phyloP scores from a whole-genome alignment of 768 basidiomycete genomes.

The Serpula lacrymans region DNA sequence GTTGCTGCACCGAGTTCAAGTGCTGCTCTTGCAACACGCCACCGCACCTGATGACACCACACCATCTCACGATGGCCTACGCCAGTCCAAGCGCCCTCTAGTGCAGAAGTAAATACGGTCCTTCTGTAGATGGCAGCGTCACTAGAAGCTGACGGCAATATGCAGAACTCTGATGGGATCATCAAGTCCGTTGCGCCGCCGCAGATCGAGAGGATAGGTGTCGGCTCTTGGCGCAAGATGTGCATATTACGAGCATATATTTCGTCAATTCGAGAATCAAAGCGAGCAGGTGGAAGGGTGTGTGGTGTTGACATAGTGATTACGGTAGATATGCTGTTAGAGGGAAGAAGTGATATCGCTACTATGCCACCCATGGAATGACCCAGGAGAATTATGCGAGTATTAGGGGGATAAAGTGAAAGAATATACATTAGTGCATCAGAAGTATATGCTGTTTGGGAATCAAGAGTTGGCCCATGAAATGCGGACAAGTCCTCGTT shows the following conservation, averaged over 20 bases:
- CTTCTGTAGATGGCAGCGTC: slow-evolving; percentile 39
- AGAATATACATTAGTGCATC: slow-evolving; percentile 75
- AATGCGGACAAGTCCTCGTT: slow-evolving; percentile 97
- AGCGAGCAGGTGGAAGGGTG: slow-evolving; percentile 79
- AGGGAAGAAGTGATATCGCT: slow-evolving; percentile 74
- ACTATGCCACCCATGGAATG: slow-evolving; percentile 99
- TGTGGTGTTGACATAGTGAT: slow-evolving; percentile 98
- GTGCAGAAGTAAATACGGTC: slow-evolving; percentile 78
- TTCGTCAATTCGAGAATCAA: slow-evolving; percentile 76
- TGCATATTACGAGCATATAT: slow-evolving; percentile 55
- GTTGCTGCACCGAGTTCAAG: slow-evolving; percentile 55
- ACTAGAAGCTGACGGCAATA: slow-evolving; percentile 38
- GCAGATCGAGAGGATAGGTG: slow-evolving; percentile 79
- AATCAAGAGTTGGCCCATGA: slow-evolving; percentile 82
- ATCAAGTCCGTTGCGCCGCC: slow-evolving; percentile 91
- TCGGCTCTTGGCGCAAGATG: slow-evolving; percentile 42
- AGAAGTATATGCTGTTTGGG: slow-evolving; percentile 74
- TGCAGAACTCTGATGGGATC: slow-evolving; percentile 88
- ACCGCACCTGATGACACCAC: slow-evolving; percentile 98
- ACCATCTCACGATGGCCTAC: slow-evolving; percentile 97
- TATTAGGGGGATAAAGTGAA: slow-evolving; percentile 63
- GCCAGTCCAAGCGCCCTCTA: slow-evolving; percentile 93
- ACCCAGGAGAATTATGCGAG: slow-evolving; percentile 74
- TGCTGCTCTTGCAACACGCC: slow-evolving; percentile 77
- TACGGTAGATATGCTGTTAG: slow-evolving; percentile 63